phyloP scores from a whole-genome alignment of 2,329 filamentous ascomycete genomes.

The Metarhizium anisopliae region DNA sequence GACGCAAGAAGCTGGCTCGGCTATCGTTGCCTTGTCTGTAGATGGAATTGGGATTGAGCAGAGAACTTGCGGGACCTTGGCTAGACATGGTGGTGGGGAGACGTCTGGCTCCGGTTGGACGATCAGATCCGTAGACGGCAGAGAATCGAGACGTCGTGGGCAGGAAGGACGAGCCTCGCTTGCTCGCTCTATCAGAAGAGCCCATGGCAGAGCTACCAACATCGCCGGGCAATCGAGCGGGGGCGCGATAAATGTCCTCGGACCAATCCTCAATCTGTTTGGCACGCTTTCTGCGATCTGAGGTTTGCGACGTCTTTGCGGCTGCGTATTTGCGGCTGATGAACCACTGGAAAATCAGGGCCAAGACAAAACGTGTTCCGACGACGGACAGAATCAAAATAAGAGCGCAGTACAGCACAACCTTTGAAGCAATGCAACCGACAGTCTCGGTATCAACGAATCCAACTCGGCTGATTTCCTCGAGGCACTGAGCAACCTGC shows the following conservation, averaged over 20 bases:
- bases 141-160: slow-evolving; percentile 94
- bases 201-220: slow-evolving; percentile 54
- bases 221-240: slow-evolving; percentile 70
- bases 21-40: slow-evolving; percentile 61
- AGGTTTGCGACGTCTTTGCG: slow-evolving; percentile 72
- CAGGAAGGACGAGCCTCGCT: slow-evolving; percentile 74
- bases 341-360: slow-evolving; percentile 94
- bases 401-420: slow-evolving; percentile 89
- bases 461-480: slow-evolving; percentile 92
- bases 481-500: slow-evolving; percentile 74
- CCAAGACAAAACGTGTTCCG: slow-evolving; percentile 74
- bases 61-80: slow-evolving; percentile 65
- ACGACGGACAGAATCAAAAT: slow-evolving; percentile 90
- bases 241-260: slow-evolving; percentile 92
- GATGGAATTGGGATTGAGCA: slow-evolving; percentile 61
- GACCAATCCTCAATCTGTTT: slow-evolving; percentile 97
- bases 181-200: slow-evolving; percentile 60
- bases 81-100: slow-evolving; percentile 90
- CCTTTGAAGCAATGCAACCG: slow-evolving; percentile 93
- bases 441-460: slow-evolving; percentile 93
- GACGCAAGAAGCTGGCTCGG: slow-evolving; percentile 55
- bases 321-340: slow-evolving; percentile 79
- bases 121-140: slow-evolving; percentile 71
- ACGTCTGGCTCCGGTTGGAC: slow-evolving; percentile 36
- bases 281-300: slow-evolving; percentile 74